Percentiles rank a stretch among this genome's conserved stretches.
Evolutionary conservation across 805 yeast species (phyloP).

Genomic region (Metschnikowia dekortorum): DNA sequence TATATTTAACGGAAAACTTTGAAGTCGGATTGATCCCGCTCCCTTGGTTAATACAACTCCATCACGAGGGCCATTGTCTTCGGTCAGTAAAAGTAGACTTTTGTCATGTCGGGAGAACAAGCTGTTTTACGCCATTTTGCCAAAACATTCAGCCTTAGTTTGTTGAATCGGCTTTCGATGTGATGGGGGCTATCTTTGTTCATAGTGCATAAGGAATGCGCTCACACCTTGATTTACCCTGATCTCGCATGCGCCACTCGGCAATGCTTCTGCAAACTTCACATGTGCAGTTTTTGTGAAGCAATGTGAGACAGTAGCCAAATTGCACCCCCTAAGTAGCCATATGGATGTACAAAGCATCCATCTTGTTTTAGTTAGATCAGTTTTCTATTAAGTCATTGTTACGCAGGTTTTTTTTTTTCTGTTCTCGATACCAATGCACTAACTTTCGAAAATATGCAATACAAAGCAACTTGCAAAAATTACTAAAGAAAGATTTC

Average conservation of each 20-base stretch:
- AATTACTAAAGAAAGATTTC: not conserved
- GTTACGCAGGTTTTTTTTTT: not conserved
- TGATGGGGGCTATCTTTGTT: not conserved
- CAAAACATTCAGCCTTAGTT: not conserved
- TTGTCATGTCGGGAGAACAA: not conserved
- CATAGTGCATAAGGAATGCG: not conserved
- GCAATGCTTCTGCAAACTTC: not conserved
- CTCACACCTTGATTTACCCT: slow-evolving; percentile 1
- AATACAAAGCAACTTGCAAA: not conserved
- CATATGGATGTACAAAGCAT: not conserved
- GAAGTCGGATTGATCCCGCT: not conserved
- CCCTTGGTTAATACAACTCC: not conserved
- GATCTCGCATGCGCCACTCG: slow-evolving; percentile 4
- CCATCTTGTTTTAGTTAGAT: not conserved
- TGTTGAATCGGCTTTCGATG: not conserved
- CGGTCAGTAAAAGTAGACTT: not conserved
- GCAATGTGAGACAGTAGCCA: not conserved
- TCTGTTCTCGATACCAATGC: not conserved
- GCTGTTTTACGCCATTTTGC: not conserved
- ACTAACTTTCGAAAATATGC: not conserved
- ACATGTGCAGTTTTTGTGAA: not conserved
- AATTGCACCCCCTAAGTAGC: too few relatives aligned
- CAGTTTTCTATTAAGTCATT: not conserved
- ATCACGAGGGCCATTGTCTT: not conserved
- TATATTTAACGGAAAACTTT: not conserved